Percentiles rank a stretch among this genome's conserved stretches.
phyloP scores from a whole-genome alignment of 768 basidiomycete genomes.

The Myochromella boudieri region DNA sequence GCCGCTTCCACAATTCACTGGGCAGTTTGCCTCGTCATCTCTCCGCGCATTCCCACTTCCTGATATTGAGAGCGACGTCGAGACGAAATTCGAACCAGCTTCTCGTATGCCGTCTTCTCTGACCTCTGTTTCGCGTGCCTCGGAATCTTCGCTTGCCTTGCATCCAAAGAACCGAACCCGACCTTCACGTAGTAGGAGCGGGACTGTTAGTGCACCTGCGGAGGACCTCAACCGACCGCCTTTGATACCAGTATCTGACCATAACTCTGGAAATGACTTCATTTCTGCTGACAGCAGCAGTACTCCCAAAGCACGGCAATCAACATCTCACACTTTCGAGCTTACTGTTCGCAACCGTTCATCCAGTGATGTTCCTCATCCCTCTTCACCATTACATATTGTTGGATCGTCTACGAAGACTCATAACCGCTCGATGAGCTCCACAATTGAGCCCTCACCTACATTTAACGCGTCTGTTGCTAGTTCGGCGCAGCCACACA shows the following conservation, averaged over 20 bases:
- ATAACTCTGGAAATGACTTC: conserved; percentile 2
- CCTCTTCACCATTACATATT: neutral
- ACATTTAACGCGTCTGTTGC: conserved; percentile 2
- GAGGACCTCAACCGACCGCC: neutral
- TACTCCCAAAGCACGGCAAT: conserved; percentile 16
- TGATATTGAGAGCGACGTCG: conserved; percentile 29
- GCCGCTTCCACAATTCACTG: conserved; percentile 42
- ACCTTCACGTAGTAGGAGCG: conserved; percentile 9
- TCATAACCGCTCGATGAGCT: conserved; percentile 1
- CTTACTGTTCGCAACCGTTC: conserved; percentile 19
- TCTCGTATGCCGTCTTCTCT: neutral
- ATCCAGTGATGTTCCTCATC: neutral
- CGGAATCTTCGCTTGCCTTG: conserved; percentile 1
- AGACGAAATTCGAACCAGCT: conserved; percentile 2
- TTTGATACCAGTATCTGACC: conserved; percentile 13
- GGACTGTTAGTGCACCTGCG: neutral
- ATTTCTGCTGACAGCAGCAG: neutral
- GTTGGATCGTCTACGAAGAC: conserved; percentile 1
- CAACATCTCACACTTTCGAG: conserved; percentile 28
- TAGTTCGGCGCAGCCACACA: conserved; percentile 17
- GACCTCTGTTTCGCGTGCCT: conserved; percentile 7
- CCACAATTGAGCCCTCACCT: neutral
- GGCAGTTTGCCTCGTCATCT: conserved; percentile 27
- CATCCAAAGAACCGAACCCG: conserved; percentile 6
- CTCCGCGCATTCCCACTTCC: conserved; percentile 30